Conservation (phyloP, 352 stramenopile species). For the Phytophthora pinifolia region DNA sequence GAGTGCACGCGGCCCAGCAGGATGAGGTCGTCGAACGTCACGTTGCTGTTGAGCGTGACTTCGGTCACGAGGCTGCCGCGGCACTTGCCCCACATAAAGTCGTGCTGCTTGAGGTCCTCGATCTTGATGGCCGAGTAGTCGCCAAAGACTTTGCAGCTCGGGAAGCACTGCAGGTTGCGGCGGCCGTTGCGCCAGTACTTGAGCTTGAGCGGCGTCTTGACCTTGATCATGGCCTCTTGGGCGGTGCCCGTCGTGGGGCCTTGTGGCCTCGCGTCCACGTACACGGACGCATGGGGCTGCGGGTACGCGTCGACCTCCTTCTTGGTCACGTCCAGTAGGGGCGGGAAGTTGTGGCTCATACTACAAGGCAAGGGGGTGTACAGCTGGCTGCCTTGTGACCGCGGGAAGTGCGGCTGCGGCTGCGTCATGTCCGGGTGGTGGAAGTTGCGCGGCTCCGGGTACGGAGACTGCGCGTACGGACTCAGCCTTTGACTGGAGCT, state of each 20-base stretch:
- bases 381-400: constrained; percentile 25
- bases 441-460: constrained; percentile 23
- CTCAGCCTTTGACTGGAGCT: constrained; percentile 18
- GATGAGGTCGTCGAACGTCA: constrained; percentile 80
- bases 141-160: constrained; percentile 87
- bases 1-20: constrained; percentile 83
- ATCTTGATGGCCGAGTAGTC: constrained; percentile 91
- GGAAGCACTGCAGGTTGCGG: constrained; percentile 91
- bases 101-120: constrained; percentile 86
- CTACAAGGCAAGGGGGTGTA: constrained; percentile 31
- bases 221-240: constrained; percentile 86
- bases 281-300: constrained; percentile 21
- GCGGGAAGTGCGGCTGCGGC: constrained; percentile 35
- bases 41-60: constrained; percentile 82
- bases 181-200: constrained; percentile 91
- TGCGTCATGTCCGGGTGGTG: constrained; percentile 32
- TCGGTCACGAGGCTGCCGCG: constrained; percentile 80
- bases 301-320: constrained; percentile 40
- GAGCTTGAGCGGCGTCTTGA: constrained; percentile 81
- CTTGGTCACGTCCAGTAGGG: constrained; percentile 52
- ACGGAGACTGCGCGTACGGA: constrained; percentile 27
- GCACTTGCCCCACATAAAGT: constrained; percentile 92
- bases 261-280: constrained; percentile 6
- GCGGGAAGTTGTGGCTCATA: constrained; percentile 57
- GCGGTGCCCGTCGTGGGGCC: constrained; percentile 23